phyloP scores from a whole-genome alignment of 2,329 filamentous ascomycete genomes.

The Aspergillus novoparasiticus region DNA sequence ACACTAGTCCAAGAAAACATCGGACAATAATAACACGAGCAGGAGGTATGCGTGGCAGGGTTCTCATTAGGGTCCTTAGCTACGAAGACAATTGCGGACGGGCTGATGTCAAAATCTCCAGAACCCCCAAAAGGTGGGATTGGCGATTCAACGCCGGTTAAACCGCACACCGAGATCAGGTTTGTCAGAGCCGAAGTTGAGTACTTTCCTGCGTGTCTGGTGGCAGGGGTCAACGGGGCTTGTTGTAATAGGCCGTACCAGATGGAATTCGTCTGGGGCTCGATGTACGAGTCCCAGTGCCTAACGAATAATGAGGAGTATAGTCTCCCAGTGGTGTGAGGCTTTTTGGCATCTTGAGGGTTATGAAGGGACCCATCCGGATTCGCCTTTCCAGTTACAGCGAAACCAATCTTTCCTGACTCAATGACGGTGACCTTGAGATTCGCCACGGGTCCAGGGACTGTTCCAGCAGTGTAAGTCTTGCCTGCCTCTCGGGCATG shows the following conservation, averaged over 20 bases:
- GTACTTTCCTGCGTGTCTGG: conserved; percentile 41
- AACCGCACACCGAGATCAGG: conserved; percentile 41
- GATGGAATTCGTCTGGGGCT: conserved; percentile 52
- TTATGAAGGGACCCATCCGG: conserved; percentile 53
- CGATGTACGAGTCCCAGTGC: conserved; percentile 56
- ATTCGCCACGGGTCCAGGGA: conserved; percentile 49
- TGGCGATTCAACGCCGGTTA: conserved; percentile 47
- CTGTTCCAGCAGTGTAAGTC: conserved; percentile 48
- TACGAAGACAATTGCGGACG: conserved; percentile 49
- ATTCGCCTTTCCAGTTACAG: conserved; percentile 51
- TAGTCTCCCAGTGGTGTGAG: conserved; percentile 48
- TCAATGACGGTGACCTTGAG: conserved; percentile 49
- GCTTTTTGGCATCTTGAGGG: conserved; percentile 51
- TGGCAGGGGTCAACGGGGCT: conserved; percentile 39
- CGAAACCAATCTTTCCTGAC: conserved; percentile 47
- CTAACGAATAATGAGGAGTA: conserved; percentile 56
- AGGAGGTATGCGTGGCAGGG: conserved; percentile 50
- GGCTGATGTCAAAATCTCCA: conserved; percentile 51
- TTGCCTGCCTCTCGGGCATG: conserved; percentile 44
- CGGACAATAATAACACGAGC: conserved; percentile 49
- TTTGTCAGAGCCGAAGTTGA: conserved; percentile 48
- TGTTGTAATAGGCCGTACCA: conserved; percentile 52
- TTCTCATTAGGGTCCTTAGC: conserved; percentile 49
- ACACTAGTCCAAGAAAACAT: conserved; percentile 46
- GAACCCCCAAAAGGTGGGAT: conserved; percentile 52